These are phyloP conservation scores for Penicillium aurantiogriseum DNA, from an alignment of 2,329 filamentous ascomycete genomes.

Conservation along the genomic window DNA sequence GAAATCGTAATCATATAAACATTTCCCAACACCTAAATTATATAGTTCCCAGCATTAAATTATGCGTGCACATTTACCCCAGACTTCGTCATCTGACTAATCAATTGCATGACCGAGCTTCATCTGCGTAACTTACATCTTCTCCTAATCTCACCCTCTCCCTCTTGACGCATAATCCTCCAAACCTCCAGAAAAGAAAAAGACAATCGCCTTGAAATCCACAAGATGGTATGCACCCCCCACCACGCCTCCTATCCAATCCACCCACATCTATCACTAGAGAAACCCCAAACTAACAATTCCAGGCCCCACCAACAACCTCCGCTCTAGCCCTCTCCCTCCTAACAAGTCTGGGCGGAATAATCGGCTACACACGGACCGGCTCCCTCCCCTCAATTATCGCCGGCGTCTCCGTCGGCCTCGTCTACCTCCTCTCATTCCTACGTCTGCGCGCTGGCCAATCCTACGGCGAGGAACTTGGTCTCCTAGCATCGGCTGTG, in stretches of 20 bases:
- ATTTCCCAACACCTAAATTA: not conserved
- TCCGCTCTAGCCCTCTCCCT: slow-evolving; percentile 76
- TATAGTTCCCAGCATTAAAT: not conserved
- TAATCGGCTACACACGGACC: slow-evolving; percentile 80
- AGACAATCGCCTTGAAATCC: not conserved
- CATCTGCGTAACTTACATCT: not conserved
- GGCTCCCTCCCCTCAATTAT: slow-evolving; percentile 82
- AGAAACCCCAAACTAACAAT: slow-evolving; percentile 1
- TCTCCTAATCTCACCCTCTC: not conserved
- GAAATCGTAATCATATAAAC: not conserved
- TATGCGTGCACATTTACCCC: slow-evolving; percentile 7
- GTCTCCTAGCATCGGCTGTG: slow-evolving; percentile 82
- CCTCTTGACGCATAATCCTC: not conserved
- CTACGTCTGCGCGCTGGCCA: slow-evolving; percentile 73
- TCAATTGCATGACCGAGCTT: slow-evolving; percentile 5
- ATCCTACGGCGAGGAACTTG: slow-evolving; percentile 81
- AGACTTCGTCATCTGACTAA: slow-evolving; percentile 11
- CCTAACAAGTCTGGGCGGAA: slow-evolving; percentile 82
- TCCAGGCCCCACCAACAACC: slow-evolving; percentile 36
- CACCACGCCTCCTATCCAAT: not conserved
- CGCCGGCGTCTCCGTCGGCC: slow-evolving; percentile 80
- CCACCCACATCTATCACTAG: not conserved
- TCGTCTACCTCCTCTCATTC: slow-evolving; percentile 74
- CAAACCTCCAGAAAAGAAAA: not conserved
- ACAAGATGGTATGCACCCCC: slow-evolving; percentile 24